Evolutionary conservation across 345 rosid genomes (phyloP).

Genomic region (Citrus medica): DNA sequence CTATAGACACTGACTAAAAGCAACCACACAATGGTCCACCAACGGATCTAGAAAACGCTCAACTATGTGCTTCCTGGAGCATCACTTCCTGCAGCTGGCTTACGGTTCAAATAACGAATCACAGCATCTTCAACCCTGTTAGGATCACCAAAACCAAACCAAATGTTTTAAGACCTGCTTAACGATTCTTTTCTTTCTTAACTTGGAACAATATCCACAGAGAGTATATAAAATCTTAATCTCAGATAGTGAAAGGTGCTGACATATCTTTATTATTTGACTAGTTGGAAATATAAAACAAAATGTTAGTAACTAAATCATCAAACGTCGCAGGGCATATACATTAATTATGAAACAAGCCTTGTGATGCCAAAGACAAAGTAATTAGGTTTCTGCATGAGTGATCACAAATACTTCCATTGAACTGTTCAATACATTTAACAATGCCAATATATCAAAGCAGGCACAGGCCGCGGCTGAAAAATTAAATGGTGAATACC

Average conservation of each 20-base stretch:
- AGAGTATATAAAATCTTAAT: not conserved
- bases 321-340: not conserved
- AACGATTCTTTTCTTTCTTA: not conserved
- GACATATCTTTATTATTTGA: not conserved
- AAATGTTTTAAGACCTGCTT: not conserved
- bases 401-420: not conserved
- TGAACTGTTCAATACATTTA: not conserved
- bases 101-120: slow-evolving; percentile 87
- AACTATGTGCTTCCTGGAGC: slow-evolving; percentile 78
- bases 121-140: slow-evolving; percentile 98
- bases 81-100: slow-evolving; percentile 81
- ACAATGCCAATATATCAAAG: not conserved
- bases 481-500: not conserved
- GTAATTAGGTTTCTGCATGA: not conserved
- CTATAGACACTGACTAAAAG: slow-evolving; percentile 16
- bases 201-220: not conserved
- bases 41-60: slow-evolving; percentile 5
- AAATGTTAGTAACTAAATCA: not conserved
- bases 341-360: not conserved
- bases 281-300: not conserved
- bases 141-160: not conserved
- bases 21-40: not conserved
- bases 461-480: not conserved
- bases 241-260: not conserved
- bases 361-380: not conserved